Base-by-base conservation (phyloP, 495 filamentous ascomycete genomes). In the Hypoxylon crocopeplum region DNA sequence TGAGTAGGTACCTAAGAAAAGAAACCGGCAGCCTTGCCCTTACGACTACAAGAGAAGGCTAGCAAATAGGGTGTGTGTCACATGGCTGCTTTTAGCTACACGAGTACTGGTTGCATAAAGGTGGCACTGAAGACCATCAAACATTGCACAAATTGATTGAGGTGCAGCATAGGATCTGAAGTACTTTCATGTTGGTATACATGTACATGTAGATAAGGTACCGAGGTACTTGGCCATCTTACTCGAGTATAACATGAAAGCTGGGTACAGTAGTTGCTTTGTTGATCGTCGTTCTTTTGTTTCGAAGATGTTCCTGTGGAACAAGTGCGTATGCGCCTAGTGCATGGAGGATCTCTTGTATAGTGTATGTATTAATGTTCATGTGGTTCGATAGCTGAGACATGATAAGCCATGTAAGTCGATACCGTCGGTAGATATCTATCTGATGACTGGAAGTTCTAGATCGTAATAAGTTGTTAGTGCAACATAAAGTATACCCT, bases 51-150 rank as follows among this genome's bases (percentile, higher is more conserved):
- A n/a, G n/a, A n/a, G n/a, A n/a, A n/a, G n/a, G n/a, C n/a, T n/a
- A n/a, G n/a, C n/a, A n/a, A n/a, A n/a, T n/a, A 29, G 40, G 44
- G 38, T 37, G 49, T 46, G 49, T 37, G 46, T 64, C 56, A 64
- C 50, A 55, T 59, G 61, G 61, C 49, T 46, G 46, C 55, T 56
- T 64, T 59, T 59, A 54, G 38, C 12, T 56, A 51, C 49, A 21
- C 7, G 16, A 20, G 42, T 56, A 50, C 45, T 21, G 29, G 24
- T 39, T 48, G 30, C 58, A 61, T 61, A 50, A 56, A 30, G 2
- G 25, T 39, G n/a, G 48, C 42, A 45, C 24, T 39, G 49, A 12
- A 11, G 2, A 22, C 30, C 6, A 20, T 24, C 27, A 48, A 24
- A 20, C 11, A 59, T 51, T 44, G 37, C 19, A 44, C 49, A 54